Conservation (phyloP, 768 basidiomycete genomes). For the Tubosaeta brunneosetosa region DNA sequence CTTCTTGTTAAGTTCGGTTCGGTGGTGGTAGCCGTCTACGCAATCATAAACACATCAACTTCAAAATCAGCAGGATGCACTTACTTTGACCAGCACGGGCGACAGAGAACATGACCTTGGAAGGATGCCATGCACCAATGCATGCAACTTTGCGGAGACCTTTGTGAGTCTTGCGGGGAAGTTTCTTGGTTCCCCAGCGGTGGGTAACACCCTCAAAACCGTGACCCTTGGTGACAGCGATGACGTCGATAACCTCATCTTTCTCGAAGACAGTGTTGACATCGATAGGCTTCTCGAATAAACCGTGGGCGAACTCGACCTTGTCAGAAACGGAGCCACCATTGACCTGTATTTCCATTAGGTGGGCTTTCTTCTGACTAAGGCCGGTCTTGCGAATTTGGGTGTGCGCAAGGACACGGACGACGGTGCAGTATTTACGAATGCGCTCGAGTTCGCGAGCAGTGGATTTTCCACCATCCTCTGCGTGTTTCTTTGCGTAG, state of each 20-base stretch:
- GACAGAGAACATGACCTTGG: constrained; percentile 99
- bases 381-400: constrained; percentile 98
- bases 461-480: constrained; percentile 88
- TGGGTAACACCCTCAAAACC: constrained; percentile 99
- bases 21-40: constrained; percentile 90
- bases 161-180: constrained; percentile 98
- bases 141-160: constrained; percentile 99
- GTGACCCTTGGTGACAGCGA: constrained; percentile 98
- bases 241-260: constrained; percentile 94
- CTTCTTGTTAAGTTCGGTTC: constrained; percentile 98
- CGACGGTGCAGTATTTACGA: constrained; percentile 99
- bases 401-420: constrained; percentile 98
- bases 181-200: constrained; percentile 99
- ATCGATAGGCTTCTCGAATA: constrained; percentile 97
- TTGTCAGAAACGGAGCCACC: constrained; percentile 95
- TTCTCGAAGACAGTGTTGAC: constrained; percentile 87
- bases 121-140: constrained; percentile 98
- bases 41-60: constrained; percentile 1
- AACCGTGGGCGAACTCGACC: constrained; percentile 87
- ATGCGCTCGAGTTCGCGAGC: constrained; percentile 97
- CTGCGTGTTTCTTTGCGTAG: constrained; percentile 99
- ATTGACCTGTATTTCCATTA: constrained; percentile 99
- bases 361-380: constrained; percentile 98
- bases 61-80: constrained; percentile 30
- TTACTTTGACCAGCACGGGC: constrained; percentile 99